Conservation (phyloP, 805 yeast species). For the Ogataea salicorniae region DNA sequence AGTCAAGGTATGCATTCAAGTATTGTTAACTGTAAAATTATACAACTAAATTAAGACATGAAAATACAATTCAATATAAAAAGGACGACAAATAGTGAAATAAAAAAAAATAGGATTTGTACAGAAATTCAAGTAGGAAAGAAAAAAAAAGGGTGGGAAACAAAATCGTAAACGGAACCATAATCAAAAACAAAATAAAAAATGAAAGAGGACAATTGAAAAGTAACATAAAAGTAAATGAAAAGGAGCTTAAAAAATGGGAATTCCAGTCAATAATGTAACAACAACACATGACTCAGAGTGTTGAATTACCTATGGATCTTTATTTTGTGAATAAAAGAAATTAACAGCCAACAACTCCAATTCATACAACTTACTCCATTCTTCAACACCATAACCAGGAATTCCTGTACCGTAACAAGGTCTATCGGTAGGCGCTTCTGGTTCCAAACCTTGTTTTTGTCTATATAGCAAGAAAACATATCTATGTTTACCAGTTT, state of each 20-base stretch:
- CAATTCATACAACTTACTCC: slow-evolving; percentile 60
- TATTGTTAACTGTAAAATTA: no score
- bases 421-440: slow-evolving; percentile 50
- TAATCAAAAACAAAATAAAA: no score
- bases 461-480: slow-evolving; percentile 73
- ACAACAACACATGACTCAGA: no score
- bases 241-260: no score
- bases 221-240: no score
- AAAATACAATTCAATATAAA: background rate
- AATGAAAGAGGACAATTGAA: no score
- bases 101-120: background rate
- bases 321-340: slow-evolving; percentile 68
- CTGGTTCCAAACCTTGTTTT: slow-evolving; percentile 37
- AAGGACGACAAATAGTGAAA: background rate
- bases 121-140: no score
- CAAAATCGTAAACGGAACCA: no score
- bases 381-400: slow-evolving; percentile 70
- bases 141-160: no score
- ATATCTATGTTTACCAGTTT: slow-evolving; percentile 84
- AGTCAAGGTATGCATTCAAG: no score
- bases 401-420: slow-evolving; percentile 87
- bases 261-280: no score
- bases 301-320: slow-evolving; percentile 11
- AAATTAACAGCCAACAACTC: slow-evolving; percentile 73
- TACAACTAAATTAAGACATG: no score